Base-by-base conservation (phyloP, 2,329 filamentous ascomycete species). In the Epichloe sibirici region DNA sequence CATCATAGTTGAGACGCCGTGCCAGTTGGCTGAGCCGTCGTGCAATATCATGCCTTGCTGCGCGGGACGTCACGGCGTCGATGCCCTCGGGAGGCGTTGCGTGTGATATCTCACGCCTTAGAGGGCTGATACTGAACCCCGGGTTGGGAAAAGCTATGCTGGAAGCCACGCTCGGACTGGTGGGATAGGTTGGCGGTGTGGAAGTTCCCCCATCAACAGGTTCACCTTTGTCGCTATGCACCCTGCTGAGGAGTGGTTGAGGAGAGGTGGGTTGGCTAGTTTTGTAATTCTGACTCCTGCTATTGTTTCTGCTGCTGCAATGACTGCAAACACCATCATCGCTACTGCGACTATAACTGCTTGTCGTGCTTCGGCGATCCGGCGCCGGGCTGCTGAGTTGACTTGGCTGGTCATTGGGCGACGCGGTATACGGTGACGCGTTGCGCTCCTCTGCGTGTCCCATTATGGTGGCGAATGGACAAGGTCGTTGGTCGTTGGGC, bases 31-130 rank as follows among this genome's bases (percentile, higher is more conserved):
- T 68, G 37, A 72, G 59, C 17, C 69, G 66, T 53, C 65, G 60
- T 11, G 77, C 70, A 51, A 80, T 69, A 25, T 72, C 69, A 55
- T 76, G 70, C 52, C 68, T 69, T 61, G 66, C 58, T 12, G 59
- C 59, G 23, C 62, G 60, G 23, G 63, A 61, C 2, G 61, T 57
- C 6, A 51, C 49, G 15, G 37, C 45, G 38, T 56, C 55, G 21
- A 48, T 43, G 11, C 48, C 52, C 23, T 51, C 46, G 45, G 43
- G 50, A 8, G 42, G 45, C 5, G 54, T 60, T 25, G 51, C 49
- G 13, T 42, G 54, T 2, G 55, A 55, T 31, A 63, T 37, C 47
- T 66, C 62, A 34, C 60, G 65, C 39, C 61, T 61, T 37, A 67
- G 57, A 12, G 65, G 65, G 54, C 65, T 67, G 53, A 65, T 50